Evolutionary conservation across 352 stramenopile genomes (phyloP), one percentile per base, ranked within the genome.

Genomic region (Globisporangium apiculatum): DNA sequence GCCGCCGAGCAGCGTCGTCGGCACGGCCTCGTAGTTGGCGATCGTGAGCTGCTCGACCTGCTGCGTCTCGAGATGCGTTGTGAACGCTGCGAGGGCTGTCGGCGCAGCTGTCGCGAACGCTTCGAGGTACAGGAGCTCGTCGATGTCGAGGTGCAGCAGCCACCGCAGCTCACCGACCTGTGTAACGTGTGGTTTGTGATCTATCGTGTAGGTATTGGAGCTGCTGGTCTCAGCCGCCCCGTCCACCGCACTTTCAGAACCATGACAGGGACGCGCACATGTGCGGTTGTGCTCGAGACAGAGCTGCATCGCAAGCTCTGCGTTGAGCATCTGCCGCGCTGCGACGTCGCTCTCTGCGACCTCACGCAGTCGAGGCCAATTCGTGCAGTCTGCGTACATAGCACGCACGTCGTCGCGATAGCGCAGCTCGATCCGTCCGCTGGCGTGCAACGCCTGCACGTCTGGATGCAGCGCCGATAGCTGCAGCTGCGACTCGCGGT

Each of bases 131-230:
- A 79, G 60, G 1, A 79, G 56, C 47, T 79, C 71, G 51, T 79
- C 71, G 9, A 76, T 52, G 38, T 79, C 71, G 9, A 79, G 40
- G 53, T 79, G 71, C 53, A 79, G 24, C 5, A 79, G 52, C 71
- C 71, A 79, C 5, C 62, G 65, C 5, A 68, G 50, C 43, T 62
- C 48, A 0, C 24, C 56, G n/a, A 45, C 11, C 11, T 31, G 24
- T 31, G 24, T 31, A 31, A 31, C 24, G 24, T 31, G 24, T 31
- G 24, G 24, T 31, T 31, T 31, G 24, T 31, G 24, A 31, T 31
- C 24, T 31, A 2, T 31, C 12, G 11, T 8, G 5, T 48, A 37
- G 31, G 5, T 58, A 14, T 5, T 8, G 47, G 17, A n/a, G 31
- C 35, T 55, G 18, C 41, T 62, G 40, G 3, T 42, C 4, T 9